Evolutionary conservation across 139 green algal genomes (phyloP).

Genomic region (Tetradesmus obliquus): DNA sequence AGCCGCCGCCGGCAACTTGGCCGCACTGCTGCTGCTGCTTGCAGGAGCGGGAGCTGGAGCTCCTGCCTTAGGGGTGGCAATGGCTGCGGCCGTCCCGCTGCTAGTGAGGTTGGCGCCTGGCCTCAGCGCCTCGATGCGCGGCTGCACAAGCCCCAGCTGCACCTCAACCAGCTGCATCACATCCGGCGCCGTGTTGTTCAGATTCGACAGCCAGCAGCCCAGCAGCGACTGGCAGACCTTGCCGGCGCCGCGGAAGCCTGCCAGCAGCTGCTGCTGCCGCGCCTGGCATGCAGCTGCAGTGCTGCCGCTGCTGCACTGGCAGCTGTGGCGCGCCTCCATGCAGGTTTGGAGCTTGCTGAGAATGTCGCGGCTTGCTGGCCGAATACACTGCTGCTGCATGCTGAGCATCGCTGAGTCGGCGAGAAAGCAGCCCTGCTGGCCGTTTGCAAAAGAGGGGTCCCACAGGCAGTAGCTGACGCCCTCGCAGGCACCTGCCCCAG

Average conservation of each 20-base stretch:
- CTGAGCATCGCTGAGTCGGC: neutral
- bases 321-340: conserved; percentile 24
- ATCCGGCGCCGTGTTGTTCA: conserved; percentile 34
- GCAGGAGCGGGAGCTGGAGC: neutral
- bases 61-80: neutral
- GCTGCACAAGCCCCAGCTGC: conserved; percentile 38
- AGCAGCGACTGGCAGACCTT: conserved; percentile 34
- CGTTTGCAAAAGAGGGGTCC: conserved; percentile 18
- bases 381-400: conserved; percentile 38
- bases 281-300: conserved; percentile 2
- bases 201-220: conserved; percentile 39
- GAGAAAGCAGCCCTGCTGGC: conserved; percentile 46
- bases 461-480: conserved; percentile 32
- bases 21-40: neutral
- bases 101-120: neutral
- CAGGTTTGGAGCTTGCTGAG: conserved; percentile 40
- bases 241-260: neutral
- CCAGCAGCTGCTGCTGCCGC: conserved; percentile 30
- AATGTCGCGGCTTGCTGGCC: neutral
- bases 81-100: neutral
- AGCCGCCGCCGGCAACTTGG: neutral
- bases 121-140: neutral
- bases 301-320: conserved; percentile 35
- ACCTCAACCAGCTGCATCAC: conserved; percentile 38
- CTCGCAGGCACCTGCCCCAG: conserved; percentile 3